A percentile compares a stretch with the other conserved stretches of the same genome.
These are phyloP conservation scores for Monosporascus sp. DNA, from an alignment of 2,329 filamentous ascomycete genomes.

Conservation along the genomic window DNA sequence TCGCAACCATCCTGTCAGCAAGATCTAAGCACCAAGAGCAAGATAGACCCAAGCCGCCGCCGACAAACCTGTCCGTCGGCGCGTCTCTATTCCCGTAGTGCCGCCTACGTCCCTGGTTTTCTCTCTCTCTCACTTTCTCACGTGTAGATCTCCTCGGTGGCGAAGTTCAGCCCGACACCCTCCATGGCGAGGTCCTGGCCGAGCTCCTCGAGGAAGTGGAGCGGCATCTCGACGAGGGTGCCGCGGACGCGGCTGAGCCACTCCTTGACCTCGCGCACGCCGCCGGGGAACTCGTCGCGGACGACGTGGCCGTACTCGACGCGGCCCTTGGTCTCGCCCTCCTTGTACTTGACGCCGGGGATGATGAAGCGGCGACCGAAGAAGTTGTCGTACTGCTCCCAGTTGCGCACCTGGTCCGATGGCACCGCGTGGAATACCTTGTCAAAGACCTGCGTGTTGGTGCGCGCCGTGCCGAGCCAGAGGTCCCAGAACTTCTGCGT, in stretches of 20 bases:
- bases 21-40: no score
- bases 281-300: conserved; percentile 68
- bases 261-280: conserved; percentile 68
- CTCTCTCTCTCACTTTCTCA: conserved; percentile 14
- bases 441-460: conserved; percentile 76
- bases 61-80: no score
- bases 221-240: conserved; percentile 81
- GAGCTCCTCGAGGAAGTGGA: conserved; percentile 76
- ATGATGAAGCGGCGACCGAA: conserved; percentile 62
- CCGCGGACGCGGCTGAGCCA: conserved; percentile 62
- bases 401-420: conserved; percentile 61
- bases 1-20: no score
- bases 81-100: not conserved
- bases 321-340: conserved; percentile 37
- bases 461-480: conserved; percentile 68
- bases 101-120: not conserved
- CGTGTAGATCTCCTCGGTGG: conserved; percentile 72
- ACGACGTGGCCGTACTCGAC: conserved; percentile 88
- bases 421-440: conserved; percentile 79
- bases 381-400: conserved; percentile 69
- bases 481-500: conserved; percentile 60
- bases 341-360: conserved; percentile 37
- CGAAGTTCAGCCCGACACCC: conserved; percentile 64
- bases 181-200: conserved; percentile 76
- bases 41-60: not conserved